Base-by-base conservation (phyloP, 441 rosid genomes). In the Mallotus repandus region DNA sequence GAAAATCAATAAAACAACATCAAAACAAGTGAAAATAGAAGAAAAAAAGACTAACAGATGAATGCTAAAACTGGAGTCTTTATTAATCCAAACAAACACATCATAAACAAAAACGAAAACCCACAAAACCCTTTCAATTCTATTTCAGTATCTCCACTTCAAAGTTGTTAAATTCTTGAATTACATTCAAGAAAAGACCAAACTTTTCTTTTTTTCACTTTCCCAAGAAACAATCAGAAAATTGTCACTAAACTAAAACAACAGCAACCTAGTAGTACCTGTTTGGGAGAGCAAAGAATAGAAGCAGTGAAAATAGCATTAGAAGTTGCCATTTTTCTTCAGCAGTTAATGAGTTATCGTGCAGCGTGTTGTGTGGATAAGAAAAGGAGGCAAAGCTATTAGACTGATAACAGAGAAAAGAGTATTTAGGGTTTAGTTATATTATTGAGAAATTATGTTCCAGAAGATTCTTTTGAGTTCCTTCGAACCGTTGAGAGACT, bases 281-380 rank as follows among this genome's bases (percentile, higher is more conserved):
- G 97, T 68, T 82, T 88, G 60, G 95, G 86, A 70, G 91, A 84
- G 85, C 92, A 86, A 77, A 94, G 77, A 45, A 90, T 79, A 65
- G 93, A 92, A 29, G 93, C 89, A 0, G 92, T 86, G 22, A 88
- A 86, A 56, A 94, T 81, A 63, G 97, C 90, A 74, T 88, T 90
- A 14, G 95, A 89, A 0, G 97, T 86, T 12, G 98, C 97, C 98
- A 94, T 94, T 55, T 66, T 56, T 72, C 69, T 8, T 12, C 11
- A 21, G 21, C 35, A 8, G 70, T 9, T 66, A 45, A 43, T 67
- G 50, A 22, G 73, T 22, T 53, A 19, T 54, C 64, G 56, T 38
- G 29, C 29, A 25, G 29, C 29, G 66, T 52, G 25, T 38, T 19
- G 79, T 46, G 56, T 53, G 86, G 86, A 82, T 85, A 87, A 86